These are phyloP conservation scores for Fraxinus quadrangulata DNA, from an alignment of 257 asterid species.

Conservation along the genomic window DNA sequence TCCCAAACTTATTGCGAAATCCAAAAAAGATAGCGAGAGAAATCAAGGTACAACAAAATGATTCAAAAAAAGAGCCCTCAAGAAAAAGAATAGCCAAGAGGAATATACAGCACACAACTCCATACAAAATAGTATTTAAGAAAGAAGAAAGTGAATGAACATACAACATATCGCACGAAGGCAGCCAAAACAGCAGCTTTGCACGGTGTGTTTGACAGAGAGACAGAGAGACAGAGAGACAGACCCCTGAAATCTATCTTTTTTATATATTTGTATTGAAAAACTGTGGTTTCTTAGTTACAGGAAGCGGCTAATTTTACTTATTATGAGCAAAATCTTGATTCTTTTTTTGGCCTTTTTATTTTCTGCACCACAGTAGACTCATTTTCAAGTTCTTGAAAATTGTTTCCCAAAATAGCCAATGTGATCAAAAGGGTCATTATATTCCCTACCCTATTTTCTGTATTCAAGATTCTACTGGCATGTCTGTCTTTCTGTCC, in stretches of 20 bases:
- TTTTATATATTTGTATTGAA: conserved; percentile 11
- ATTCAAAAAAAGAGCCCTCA: too few species aligned
- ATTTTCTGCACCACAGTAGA: background rate
- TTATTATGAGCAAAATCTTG: background rate
- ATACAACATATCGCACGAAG: conserved; percentile 22
- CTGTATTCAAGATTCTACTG: conserved; percentile 27
- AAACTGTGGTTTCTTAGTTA: conserved; percentile 5
- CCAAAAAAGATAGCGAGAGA: too few species aligned
- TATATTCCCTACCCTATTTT: conserved; percentile 11
- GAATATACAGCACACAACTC: too few species aligned
- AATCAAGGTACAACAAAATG: too few species aligned
- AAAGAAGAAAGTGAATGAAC: background rate
- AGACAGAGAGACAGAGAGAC: background rate
- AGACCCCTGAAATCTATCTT: conserved; percentile 18
- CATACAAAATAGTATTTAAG: too few species aligned
- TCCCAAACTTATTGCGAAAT: too few species aligned
- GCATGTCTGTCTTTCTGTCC: background rate
- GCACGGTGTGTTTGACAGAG: background rate
- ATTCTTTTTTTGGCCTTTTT: background rate
- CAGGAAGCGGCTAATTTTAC: background rate
- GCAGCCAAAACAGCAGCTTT: conserved; percentile 27
- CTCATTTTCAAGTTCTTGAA: conserved; percentile 8
- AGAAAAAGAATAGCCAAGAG: too few species aligned
- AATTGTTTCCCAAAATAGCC: conserved; percentile 21
- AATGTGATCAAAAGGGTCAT: conserved; percentile 28